Conservation (phyloP, 768 basidiomycete genomes). For the Trametes cinnabarina region DNA sequence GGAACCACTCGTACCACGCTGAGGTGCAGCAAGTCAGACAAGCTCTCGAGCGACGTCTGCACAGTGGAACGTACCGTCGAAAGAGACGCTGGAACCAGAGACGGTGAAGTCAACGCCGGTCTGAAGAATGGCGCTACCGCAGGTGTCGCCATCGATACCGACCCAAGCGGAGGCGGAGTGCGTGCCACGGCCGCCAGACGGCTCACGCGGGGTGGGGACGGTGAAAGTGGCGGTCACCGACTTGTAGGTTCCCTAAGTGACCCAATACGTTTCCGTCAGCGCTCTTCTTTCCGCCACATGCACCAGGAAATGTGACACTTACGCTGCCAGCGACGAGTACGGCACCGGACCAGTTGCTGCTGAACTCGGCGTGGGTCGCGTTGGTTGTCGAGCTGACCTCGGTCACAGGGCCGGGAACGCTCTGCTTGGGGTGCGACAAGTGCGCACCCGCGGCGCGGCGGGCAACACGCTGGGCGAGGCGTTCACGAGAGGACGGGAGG, state of each 20-base stretch:
- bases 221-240: constrained; percentile 37
- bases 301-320: background rate
- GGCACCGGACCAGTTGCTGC: constrained; percentile 38
- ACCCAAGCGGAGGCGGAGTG: constrained; percentile 37
- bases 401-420: background rate
- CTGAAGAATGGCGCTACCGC: constrained; percentile 35
- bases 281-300: background rate
- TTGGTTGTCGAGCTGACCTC: constrained; percentile 14
- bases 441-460: constrained; percentile 22
- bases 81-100: constrained; percentile 23
- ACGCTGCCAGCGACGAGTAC: constrained; percentile 30
- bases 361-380: constrained; percentile 29
- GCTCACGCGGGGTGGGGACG: constrained; percentile 32
- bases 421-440: constrained; percentile 11
- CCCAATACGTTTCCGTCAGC: background rate
- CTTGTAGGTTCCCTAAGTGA: constrained; percentile 32
- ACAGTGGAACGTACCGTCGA: constrained; percentile 34
- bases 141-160: constrained; percentile 39
- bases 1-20: constrained; percentile 38
- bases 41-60: no score
- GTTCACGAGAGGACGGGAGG: constrained; percentile 20
- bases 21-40: background rate
- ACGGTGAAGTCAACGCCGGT: constrained; percentile 37
- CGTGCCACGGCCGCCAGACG: constrained; percentile 27
- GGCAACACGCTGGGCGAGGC: constrained; percentile 22